Percentiles rank a stretch among this genome's conserved stretches.
Evolutionary conservation across 2,329 filamentous ascomycete genomes (phyloP).

Genomic region (Pseudohalonectria lignicola): DNA sequence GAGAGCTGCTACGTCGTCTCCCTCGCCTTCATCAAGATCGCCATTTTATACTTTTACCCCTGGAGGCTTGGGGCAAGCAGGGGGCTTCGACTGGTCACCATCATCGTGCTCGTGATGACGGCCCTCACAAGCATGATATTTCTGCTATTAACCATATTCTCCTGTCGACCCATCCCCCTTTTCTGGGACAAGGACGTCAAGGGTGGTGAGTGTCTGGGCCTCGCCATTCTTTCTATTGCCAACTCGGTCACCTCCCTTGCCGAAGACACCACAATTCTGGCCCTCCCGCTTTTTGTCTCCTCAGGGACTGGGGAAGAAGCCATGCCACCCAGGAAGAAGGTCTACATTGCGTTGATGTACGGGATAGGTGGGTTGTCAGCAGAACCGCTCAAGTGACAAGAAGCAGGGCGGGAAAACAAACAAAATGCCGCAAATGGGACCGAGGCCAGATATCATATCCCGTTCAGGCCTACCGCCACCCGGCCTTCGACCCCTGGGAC

Average conservation of each 20-base stretch:
- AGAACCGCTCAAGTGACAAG: not conserved
- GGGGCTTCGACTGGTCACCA: conserved; percentile 5
- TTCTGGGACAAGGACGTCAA: conserved; percentile 7
- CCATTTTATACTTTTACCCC: conserved; percentile 7
- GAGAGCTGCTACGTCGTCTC: conserved; percentile 7
- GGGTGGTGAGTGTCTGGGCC: conserved; percentile 4
- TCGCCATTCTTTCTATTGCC: conserved; percentile 5
- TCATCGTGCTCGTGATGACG: conserved; percentile 5
- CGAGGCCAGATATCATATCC: not conserved
- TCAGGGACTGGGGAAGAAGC: conserved; percentile 1
- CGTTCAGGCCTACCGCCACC: not conserved
- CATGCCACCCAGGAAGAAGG: not conserved
- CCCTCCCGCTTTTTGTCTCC: conserved; percentile 6
- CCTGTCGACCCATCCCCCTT: conserved; percentile 6
- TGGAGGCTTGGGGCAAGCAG: conserved; percentile 6
- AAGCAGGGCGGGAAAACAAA: no score
- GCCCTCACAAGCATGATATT: conserved; percentile 4
- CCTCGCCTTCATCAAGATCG: conserved; percentile 5
- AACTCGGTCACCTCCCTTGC: conserved; percentile 6
- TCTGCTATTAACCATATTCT: conserved; percentile 7
- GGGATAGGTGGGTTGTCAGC: conserved; percentile 4
- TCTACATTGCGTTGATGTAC: conserved; percentile 6
- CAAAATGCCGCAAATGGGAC: no score
- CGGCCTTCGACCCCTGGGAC: conserved; percentile 1
- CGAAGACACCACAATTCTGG: conserved; percentile 6